Percentiles rank a stretch among this genome's conserved stretches.
These are phyloP conservation scores for Ophiostoma tasmaniense DNA, from an alignment of 2,329 filamentous ascomycete species.

Conservation along the genomic window DNA sequence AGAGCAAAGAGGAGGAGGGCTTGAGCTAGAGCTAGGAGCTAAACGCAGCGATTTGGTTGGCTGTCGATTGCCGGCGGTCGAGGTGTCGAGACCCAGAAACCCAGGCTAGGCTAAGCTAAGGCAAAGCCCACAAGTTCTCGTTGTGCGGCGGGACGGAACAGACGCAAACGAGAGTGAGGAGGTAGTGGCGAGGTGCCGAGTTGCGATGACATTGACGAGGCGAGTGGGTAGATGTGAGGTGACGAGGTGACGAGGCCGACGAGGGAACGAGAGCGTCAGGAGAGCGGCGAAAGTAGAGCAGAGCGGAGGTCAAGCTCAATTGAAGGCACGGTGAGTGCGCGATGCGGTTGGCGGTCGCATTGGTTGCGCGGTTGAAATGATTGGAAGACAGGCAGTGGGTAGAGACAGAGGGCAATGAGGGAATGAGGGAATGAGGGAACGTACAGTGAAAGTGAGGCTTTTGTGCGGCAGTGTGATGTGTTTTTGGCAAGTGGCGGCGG, in stretches of 20 bases:
- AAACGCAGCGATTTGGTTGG: slow-evolving; percentile 4
- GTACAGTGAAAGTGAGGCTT: not conserved
- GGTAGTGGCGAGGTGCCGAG: not conserved
- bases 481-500: not conserved
- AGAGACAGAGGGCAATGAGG: not conserved
- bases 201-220: not conserved
- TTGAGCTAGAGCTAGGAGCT: not conserved
- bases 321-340: not conserved
- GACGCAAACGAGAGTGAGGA: not conserved
- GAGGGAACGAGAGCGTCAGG: not conserved
- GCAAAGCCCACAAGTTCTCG: too few species aligned
- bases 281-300: not conserved
- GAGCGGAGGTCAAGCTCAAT: not conserved
- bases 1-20: not conserved
- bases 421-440: not conserved
- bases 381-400: not conserved
- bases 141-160: not conserved
- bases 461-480: not conserved
- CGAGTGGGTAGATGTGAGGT: not conserved
- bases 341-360: not conserved
- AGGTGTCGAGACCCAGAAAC: not conserved
- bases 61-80: not conserved
- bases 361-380: not conserved
- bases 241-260: too few species aligned
- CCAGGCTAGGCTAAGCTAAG: not conserved